Percentiles rank a stretch among this genome's conserved stretches.
Evolutionary conservation across 2,329 filamentous ascomycete species (phyloP).

Genomic region (Colletotrichum liaoningense): DNA sequence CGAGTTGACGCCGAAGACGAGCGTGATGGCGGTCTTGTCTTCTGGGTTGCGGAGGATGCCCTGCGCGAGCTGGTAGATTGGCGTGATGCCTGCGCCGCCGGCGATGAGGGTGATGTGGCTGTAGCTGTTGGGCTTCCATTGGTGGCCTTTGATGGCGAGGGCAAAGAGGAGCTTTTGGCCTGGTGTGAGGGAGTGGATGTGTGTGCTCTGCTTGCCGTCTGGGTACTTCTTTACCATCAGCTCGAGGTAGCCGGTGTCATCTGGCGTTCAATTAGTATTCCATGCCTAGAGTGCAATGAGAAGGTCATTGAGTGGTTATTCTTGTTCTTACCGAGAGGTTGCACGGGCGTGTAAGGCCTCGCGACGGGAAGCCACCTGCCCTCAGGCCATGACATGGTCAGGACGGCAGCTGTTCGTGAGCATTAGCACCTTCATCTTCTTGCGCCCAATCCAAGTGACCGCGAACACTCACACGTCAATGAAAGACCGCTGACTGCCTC

Average conservation of each 20-base stretch:
- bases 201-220: conserved; percentile 70
- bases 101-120: conserved; percentile 72
- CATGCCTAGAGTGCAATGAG: no score
- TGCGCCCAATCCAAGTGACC: conserved; percentile 80
- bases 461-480: conserved; percentile 85
- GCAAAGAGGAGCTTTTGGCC: conserved; percentile 71
- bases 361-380: conserved; percentile 69
- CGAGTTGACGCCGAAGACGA: conserved; percentile 75
- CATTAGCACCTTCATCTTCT: conserved; percentile 76
- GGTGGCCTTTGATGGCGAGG: conserved; percentile 63
- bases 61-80: conserved; percentile 72
- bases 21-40: conserved; percentile 71
- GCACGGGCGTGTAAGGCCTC: conserved; percentile 76
- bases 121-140: conserved; percentile 63
- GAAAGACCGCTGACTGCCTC: conserved; percentile 86
- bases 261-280: conserved; percentile 43
- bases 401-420: conserved; percentile 33
- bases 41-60: conserved; percentile 71
- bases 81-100: conserved; percentile 79
- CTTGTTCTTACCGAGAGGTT: conserved; percentile 53
- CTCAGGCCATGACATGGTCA: conserved; percentile 60
- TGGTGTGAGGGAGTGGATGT: conserved; percentile 74
- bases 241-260: conserved; percentile 69
- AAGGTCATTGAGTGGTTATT: background rate
- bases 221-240: conserved; percentile 78